Evolutionary conservation across 2,329 filamentous ascomycete genomes (phyloP).

Genomic region (Botrytis medusae): DNA sequence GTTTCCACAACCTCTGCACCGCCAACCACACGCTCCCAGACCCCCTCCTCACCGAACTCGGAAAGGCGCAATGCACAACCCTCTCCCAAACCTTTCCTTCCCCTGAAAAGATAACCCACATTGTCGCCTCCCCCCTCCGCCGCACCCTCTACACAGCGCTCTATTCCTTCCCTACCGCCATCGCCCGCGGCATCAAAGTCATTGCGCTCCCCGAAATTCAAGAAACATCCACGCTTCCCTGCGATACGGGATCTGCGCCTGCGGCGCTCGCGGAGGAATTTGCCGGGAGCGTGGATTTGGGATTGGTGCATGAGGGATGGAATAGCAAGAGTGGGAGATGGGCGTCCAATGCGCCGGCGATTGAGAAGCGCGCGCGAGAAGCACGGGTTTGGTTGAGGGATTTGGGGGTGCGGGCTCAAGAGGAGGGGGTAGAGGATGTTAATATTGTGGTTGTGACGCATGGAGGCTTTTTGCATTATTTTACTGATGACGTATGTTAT

Average conservation of each 20-base stretch:
- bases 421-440: conserved; percentile 47
- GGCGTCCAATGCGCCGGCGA: conserved; percentile 36
- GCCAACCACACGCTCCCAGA: conserved; percentile 75
- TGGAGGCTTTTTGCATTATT: conserved; percentile 79
- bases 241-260: conserved; percentile 62
- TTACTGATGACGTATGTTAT: conserved; percentile 70
- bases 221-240: conserved; percentile 72
- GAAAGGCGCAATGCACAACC: conserved; percentile 68
- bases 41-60: conserved; percentile 74
- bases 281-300: conserved; percentile 5
- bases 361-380: conserved; percentile 51
- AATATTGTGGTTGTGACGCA: conserved; percentile 79
- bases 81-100: conserved; percentile 64
- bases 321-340: conserved; percentile 36
- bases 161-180: conserved; percentile 61
- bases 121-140: conserved; percentile 77
- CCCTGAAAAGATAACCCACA: conserved; percentile 63
- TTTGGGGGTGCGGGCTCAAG: conserved; percentile 30
- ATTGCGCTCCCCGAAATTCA: conserved; percentile 73
- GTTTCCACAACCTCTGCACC: conserved; percentile 73
- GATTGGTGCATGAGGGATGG: neutral
- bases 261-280: neutral
- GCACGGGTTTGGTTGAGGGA: conserved; percentile 59
- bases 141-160: conserved; percentile 79
- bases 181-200: conserved; percentile 46